Percentiles rank a stretch among this genome's conserved stretches.
phyloP scores from a whole-genome alignment of 495 filamentous ascomycete species.

The Xeromyces bisporus region DNA sequence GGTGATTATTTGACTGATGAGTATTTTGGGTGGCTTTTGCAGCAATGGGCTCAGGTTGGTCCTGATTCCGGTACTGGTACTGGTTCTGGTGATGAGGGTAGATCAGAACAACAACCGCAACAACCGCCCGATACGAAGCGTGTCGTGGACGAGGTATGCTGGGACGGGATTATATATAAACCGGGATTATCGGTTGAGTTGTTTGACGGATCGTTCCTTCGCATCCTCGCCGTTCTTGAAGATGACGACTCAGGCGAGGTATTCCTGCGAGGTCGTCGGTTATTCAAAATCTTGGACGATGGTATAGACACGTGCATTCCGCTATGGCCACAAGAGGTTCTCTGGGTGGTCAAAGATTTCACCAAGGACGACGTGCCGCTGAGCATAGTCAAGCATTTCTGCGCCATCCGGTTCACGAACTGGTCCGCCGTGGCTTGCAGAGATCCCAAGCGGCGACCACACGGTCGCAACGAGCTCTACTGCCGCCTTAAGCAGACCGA shows the following conservation, averaged over 20 bases:
- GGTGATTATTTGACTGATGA: slow-evolving; percentile 13
- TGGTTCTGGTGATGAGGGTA: too few relatives aligned
- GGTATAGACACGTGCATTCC: slow-evolving; percentile 9
- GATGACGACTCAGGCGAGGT: slow-evolving; percentile 2
- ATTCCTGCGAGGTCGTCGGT: slow-evolving; percentile 8
- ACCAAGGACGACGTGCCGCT: slow-evolving; percentile 6
- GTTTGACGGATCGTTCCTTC: slow-evolving; percentile 7
- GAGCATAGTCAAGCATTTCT: slow-evolving; percentile 8
- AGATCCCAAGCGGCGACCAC: not conserved
- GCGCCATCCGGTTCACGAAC: slow-evolving; percentile 19
- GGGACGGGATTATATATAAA: slow-evolving; percentile 9
- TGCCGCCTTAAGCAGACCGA: slow-evolving; percentile 16
- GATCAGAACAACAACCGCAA: not conserved
- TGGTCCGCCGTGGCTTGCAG: slow-evolving; percentile 2
- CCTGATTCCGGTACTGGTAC: too few relatives aligned
- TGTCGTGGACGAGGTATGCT: slow-evolving; percentile 12
- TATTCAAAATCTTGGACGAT: slow-evolving; percentile 3
- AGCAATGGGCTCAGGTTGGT: slow-evolving; percentile 2
- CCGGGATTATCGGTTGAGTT: slow-evolving; percentile 11
- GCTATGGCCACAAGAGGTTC: slow-evolving; percentile 7
- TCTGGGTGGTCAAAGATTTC: slow-evolving; percentile 12
- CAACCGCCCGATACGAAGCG: slow-evolving; percentile 3
- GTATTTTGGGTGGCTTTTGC: slow-evolving; percentile 4
- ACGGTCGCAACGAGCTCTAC: slow-evolving; percentile 6
- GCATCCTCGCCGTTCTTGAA: slow-evolving; percentile 6